A percentile compares a stretch with the other conserved stretches of the same genome.
These are phyloP conservation scores for Fusarium abutilonis DNA, from an alignment of 2,329 filamentous ascomycete genomes.

Conservation along the genomic window DNA sequence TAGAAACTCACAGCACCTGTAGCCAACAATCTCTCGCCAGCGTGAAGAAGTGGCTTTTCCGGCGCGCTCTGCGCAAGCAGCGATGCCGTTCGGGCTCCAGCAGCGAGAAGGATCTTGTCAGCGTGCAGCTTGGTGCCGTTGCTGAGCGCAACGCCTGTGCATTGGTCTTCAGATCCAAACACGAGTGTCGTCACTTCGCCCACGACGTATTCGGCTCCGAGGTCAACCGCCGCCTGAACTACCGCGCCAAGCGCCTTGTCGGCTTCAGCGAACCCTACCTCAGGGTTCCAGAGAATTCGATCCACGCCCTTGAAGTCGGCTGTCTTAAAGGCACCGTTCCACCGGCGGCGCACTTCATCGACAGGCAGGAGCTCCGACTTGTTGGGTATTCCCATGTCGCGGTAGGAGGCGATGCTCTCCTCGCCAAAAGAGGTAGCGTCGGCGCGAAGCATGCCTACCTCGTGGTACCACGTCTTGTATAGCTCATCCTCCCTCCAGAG, in stretches of 20 bases:
- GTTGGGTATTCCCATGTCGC: slow-evolving; percentile 53
- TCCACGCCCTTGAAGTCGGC: slow-evolving; percentile 66
- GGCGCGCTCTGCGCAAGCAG: slow-evolving; percentile 63
- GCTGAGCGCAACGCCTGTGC: slow-evolving; percentile 60
- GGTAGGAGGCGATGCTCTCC: slow-evolving; percentile 54
- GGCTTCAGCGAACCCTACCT: slow-evolving; percentile 68
- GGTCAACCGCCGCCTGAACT: slow-evolving; percentile 60
- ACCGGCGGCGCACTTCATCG: slow-evolving; percentile 63
- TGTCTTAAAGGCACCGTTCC: slow-evolving; percentile 66
- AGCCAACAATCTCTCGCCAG: slow-evolving; percentile 63
- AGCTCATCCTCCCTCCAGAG: slow-evolving; percentile 57
- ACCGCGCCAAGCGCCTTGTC: slow-evolving; percentile 65
- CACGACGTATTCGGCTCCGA: slow-evolving; percentile 65
- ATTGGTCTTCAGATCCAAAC: slow-evolving; percentile 58
- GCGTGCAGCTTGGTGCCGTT: slow-evolving; percentile 60
- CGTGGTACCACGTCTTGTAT: slow-evolving; percentile 65
- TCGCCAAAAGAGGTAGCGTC: slow-evolving; percentile 56
- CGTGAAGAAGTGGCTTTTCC: slow-evolving; percentile 60
- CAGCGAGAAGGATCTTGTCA: slow-evolving; percentile 63
- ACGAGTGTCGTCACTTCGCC: slow-evolving; percentile 59
- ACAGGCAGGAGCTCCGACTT: slow-evolving; percentile 54
- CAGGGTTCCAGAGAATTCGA: slow-evolving; percentile 66
- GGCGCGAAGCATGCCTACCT: slow-evolving; percentile 63
- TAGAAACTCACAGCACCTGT: slow-evolving; percentile 62
- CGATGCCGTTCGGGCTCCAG: slow-evolving; percentile 66